Conservation (phyloP, 495 filamentous ascomycete species). For the Aspergillus incahuasiensis region DNA sequence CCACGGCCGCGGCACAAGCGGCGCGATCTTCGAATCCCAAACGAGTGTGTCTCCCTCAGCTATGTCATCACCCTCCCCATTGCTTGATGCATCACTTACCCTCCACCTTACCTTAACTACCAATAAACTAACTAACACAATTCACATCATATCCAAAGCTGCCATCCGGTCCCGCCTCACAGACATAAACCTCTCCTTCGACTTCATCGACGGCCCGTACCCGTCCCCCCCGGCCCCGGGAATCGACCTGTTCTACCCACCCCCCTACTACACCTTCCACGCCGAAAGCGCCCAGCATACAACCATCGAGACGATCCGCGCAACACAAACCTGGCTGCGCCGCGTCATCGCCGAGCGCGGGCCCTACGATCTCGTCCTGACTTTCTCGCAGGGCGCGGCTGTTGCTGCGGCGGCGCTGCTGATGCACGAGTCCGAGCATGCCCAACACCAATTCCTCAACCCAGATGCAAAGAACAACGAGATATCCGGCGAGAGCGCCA, state of each 20-base stretch:
- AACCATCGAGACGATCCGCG: constrained; percentile 31
- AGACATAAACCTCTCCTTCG: constrained; percentile 41
- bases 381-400: constrained; percentile 57
- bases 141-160: constrained; percentile 15
- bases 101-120: constrained; percentile 19
- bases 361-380: constrained; percentile 57
- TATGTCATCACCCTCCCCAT: too few relatives aligned
- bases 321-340: constrained; percentile 43
- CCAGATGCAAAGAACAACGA: too few relatives aligned
- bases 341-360: constrained; percentile 45
- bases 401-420: constrained; percentile 45
- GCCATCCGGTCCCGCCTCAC: constrained; percentile 37
- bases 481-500: background rate
- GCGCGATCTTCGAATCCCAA: constrained; percentile 53
- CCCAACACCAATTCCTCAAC: background rate
- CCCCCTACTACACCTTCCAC: constrained; percentile 49
- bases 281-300: constrained; percentile 12
- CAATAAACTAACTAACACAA: background rate
- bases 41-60: constrained; percentile 51
- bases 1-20: constrained; percentile 60
- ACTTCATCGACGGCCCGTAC: constrained; percentile 54
- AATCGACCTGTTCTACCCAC: constrained; percentile 48
- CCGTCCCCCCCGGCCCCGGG: constrained; percentile 43
- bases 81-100: too few relatives aligned
- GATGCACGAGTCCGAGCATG: constrained; percentile 19